Evolutionary conservation across 352 stramenopile genomes (phyloP).

Genomic region (Phytophthora syringae): DNA sequence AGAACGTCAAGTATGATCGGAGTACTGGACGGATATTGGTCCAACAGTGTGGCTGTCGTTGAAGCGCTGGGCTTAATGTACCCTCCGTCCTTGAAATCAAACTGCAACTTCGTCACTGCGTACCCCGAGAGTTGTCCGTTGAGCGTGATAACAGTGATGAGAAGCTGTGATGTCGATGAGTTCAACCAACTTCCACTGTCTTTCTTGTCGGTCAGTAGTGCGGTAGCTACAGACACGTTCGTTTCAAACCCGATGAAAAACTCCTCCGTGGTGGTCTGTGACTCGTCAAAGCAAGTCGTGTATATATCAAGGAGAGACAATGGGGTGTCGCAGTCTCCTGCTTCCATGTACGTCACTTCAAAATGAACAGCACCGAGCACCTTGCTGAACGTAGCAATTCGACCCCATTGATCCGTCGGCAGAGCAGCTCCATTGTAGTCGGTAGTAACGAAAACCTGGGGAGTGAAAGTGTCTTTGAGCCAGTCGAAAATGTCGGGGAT

Average conservation of each 20-base stretch:
- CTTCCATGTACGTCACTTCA: constrained; percentile 21
- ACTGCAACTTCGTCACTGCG: constrained; percentile 37
- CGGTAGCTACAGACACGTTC: constrained; percentile 29
- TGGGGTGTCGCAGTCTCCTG: constrained; percentile 26
- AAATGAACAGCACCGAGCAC: constrained; percentile 47
- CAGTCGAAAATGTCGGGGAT: constrained; percentile 50
- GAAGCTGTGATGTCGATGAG: constrained; percentile 37
- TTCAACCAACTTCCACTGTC: constrained; percentile 39
- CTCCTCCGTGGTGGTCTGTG: constrained; percentile 21
- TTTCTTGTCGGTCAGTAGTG: constrained; percentile 33
- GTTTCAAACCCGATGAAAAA: constrained; percentile 41
- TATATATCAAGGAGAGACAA: constrained; percentile 45
- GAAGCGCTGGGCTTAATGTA: constrained; percentile 35
- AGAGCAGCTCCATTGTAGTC: constrained; percentile 50
- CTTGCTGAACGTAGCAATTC: constrained; percentile 48
- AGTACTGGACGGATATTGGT: constrained; percentile 24
- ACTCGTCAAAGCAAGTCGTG: constrained; percentile 40
- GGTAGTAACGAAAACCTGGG: constrained; percentile 49
- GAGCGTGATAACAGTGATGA: constrained; percentile 53
- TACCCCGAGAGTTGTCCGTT: constrained; percentile 53
- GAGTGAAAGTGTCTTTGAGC: constrained; percentile 52
- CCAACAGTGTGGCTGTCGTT: constrained; percentile 32
- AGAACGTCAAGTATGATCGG: constrained; percentile 28
- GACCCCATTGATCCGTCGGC: constrained; percentile 29
- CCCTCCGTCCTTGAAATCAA: constrained; percentile 49